A percentile compares a stretch with the other conserved stretches of the same genome.
Evolutionary conservation across 2,329 filamentous ascomycete genomes (phyloP).

Genomic region (Dactylellina cionopaga): DNA sequence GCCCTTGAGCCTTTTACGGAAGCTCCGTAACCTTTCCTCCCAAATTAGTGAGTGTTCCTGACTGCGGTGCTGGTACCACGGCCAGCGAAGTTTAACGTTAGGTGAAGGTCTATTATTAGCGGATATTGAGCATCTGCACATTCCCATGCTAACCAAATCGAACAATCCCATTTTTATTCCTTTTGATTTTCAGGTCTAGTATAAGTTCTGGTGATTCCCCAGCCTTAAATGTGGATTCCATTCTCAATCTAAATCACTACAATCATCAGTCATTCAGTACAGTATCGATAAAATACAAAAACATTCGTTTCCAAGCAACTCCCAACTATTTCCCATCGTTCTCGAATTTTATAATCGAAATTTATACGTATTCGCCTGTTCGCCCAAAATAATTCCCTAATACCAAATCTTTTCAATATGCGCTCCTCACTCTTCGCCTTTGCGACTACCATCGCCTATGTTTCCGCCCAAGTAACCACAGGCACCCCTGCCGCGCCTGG

Average conservation of each 20-base stretch:
- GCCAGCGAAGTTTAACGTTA: slow-evolving; percentile 26
- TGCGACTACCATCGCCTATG: slow-evolving; percentile 20
- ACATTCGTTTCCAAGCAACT: slow-evolving; percentile 18
- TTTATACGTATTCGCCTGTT: background rate
- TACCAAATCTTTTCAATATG: slow-evolving; percentile 22
- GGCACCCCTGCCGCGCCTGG: slow-evolving; percentile 4
- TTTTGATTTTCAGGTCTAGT: slow-evolving; percentile 13
- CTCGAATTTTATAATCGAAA: slow-evolving; percentile 2
- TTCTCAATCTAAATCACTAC: slow-evolving; percentile 9
- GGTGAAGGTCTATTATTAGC: slow-evolving; percentile 36
- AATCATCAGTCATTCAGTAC: slow-evolving; percentile 16
- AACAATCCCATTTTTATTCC: background rate
- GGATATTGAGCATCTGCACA: slow-evolving; percentile 23
- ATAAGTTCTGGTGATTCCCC: slow-evolving; percentile 34
- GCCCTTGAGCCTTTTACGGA: background rate
- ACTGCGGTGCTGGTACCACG: background rate
- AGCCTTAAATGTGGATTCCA: background rate
- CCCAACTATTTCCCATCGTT: slow-evolving; percentile 33
- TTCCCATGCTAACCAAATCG: slow-evolving; percentile 8
- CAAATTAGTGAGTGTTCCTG: slow-evolving; percentile 25
- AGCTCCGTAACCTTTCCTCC: slow-evolving; percentile 20
- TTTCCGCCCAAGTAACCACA: slow-evolving; percentile 22
- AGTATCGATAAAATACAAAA: background rate
- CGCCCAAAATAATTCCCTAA: background rate
- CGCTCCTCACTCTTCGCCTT: slow-evolving; percentile 28